A percentile compares a stretch with the other conserved stretches of the same genome.
phyloP scores from a whole-genome alignment of 2,329 filamentous ascomycete genomes.

The Exophiala alcalophila region DNA sequence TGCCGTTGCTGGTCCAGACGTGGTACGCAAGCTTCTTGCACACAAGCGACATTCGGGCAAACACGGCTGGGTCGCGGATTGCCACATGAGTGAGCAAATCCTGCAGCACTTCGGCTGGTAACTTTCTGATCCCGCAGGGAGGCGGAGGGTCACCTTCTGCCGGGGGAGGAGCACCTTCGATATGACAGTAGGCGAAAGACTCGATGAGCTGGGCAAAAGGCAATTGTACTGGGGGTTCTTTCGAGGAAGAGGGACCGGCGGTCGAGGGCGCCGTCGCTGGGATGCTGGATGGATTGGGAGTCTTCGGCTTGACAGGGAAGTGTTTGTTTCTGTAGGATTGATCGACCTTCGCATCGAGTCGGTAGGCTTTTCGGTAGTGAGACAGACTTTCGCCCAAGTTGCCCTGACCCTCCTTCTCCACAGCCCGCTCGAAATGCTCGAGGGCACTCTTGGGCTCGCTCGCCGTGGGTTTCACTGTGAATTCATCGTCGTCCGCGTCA shows the following conservation, averaged over 20 bases:
- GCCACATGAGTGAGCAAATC: constrained; percentile 77
- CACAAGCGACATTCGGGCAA: constrained; percentile 71
- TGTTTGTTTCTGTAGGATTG: constrained; percentile 86
- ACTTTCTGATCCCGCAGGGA: constrained; percentile 71
- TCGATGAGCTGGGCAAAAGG: constrained; percentile 67
- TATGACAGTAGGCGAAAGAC: constrained; percentile 68
- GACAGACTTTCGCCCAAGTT: constrained; percentile 83
- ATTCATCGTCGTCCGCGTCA: constrained; percentile 40
- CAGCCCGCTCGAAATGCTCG: constrained; percentile 89
- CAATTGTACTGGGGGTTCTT: constrained; percentile 36
- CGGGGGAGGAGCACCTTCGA: constrained; percentile 64
- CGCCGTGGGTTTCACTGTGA: constrained; percentile 32
- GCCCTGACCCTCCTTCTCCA: constrained; percentile 81
- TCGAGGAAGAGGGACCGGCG: constrained; percentile 57
- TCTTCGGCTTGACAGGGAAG: constrained; percentile 63
- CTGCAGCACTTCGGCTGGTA: constrained; percentile 81
- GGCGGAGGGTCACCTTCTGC: constrained; percentile 70
- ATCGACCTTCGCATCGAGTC: constrained; percentile 80
- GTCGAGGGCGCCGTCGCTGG: constrained; percentile 52
- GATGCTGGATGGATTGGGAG: constrained; percentile 49
- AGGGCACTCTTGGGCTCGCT: constrained; percentile 70
- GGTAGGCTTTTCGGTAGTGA: constrained; percentile 86
- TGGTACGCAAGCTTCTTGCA: constrained; percentile 87
- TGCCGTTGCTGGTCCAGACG: constrained; percentile 74
- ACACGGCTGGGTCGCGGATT: constrained; percentile 69